Evolutionary conservation across 805 yeast genomes (phyloP).

Genomic region (Schizosaccharomyces pombe): ASM294v3 CU329670.1:4805001-4805500

Average conservation of each 20-base stretch:
- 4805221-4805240: conserved; percentile 16
- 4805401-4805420: conserved; percentile 46
- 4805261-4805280: conserved; percentile 21
- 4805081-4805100: conserved; percentile 17
- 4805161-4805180: conserved; percentile 9
- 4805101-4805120: conserved; percentile 14
- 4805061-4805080: conserved; percentile 19
- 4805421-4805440: conserved; percentile 49
- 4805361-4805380: conserved; percentile 63
- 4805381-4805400: conserved; percentile 35
- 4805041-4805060: conserved; percentile 10
- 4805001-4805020: conserved; percentile 10
- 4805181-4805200: conserved; percentile 5
- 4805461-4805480: conserved; percentile 47
- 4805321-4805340: conserved; percentile 43
- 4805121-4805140: conserved; percentile 18
- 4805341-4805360: conserved; percentile 59
- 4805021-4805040: conserved; percentile 8
- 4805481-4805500: conserved; percentile 56
- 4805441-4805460: conserved; percentile 20
- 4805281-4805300: conserved; percentile 20
- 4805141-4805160: conserved; percentile 17
- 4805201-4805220: conserved; percentile 16
- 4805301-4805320: conserved; percentile 27
- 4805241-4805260: conserved; percentile 19